Conservation (phyloP, 2,329 filamentous ascomycete genomes). For the Alternaria angustiovoidea region DNA sequence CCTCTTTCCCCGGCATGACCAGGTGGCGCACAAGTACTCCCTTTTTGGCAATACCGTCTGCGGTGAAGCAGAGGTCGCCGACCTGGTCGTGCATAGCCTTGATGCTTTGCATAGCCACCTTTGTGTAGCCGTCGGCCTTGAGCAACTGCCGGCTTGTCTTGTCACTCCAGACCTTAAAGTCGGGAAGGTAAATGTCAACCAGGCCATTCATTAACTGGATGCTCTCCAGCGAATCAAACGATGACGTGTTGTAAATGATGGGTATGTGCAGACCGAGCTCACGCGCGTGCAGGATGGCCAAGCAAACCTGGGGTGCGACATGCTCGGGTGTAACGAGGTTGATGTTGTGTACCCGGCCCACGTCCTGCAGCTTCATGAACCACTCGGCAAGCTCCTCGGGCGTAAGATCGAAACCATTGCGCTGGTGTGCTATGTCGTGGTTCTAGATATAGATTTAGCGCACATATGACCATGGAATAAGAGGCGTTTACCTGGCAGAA, state of each 20-base stretch:
- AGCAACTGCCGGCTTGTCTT: conserved; percentile 73
- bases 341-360: conserved; percentile 87
- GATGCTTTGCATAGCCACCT: conserved; percentile 77
- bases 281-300: conserved; percentile 76
- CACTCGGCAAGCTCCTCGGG: conserved; percentile 81
- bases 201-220: conserved; percentile 78
- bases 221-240: conserved; percentile 78
- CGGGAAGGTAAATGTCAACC: conserved; percentile 86
- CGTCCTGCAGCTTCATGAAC: conserved; percentile 82
- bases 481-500: conserved; percentile 33
- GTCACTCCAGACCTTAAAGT: conserved; percentile 83
- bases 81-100: conserved; percentile 83
- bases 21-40: conserved; percentile 80
- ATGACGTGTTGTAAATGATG: conserved; percentile 85
- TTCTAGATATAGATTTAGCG: conserved; percentile 56
- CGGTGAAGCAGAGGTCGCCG: conserved; percentile 82
- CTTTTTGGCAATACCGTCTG: conserved; percentile 80
- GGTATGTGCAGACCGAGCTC: conserved; percentile 75
- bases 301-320: conserved; percentile 81
- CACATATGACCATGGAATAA: neutral
- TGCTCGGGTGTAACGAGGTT: conserved; percentile 89
- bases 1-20: conserved; percentile 83
- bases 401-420: conserved; percentile 80
- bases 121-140: conserved; percentile 79
- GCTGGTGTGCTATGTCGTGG: conserved; percentile 81